Evolutionary conservation across 192 early-diverging fungal species (phyloP).

Genomic region (Backusella parvicylindrica): DNA sequence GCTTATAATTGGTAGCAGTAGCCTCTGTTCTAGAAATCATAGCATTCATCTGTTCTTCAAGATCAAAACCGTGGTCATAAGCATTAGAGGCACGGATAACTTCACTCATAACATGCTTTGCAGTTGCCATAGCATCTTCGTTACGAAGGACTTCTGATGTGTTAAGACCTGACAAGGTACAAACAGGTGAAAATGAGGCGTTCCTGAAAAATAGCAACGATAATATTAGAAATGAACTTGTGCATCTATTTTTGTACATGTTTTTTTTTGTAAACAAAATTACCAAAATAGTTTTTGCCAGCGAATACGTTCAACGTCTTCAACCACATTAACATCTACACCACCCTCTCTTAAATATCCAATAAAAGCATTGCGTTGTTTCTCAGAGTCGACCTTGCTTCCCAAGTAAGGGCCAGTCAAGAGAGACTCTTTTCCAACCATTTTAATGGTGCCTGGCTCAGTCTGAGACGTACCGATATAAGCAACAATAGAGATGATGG

Average conservation of each 20-base stretch:
- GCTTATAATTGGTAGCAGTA: conserved; percentile 41
- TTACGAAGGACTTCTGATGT: conserved; percentile 52
- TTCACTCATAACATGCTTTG: conserved; percentile 49
- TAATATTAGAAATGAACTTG: background rate
- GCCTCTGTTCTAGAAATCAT: conserved; percentile 35
- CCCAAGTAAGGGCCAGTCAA: conserved; percentile 36
- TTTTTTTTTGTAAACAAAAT: conserved; percentile 9
- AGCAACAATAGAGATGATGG: conserved; percentile 56
- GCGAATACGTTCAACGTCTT: conserved; percentile 58
- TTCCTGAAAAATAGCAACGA: too few species aligned
- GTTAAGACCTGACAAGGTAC: conserved; percentile 55
- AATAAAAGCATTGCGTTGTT: conserved; percentile 34
- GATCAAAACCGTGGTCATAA: conserved; percentile 36
- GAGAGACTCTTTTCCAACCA: conserved; percentile 40
- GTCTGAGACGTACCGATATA: conserved; percentile 64
- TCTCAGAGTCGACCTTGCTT: conserved; percentile 29
- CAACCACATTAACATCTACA: conserved; percentile 32
- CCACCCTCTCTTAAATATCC: conserved; percentile 40
- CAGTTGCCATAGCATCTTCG: conserved; percentile 38
- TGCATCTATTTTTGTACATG: background rate
- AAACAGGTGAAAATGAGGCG: conserved; percentile 63
- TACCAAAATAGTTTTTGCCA: conserved; percentile 75
- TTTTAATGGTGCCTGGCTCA: conserved; percentile 46
- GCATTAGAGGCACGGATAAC: conserved; percentile 53
- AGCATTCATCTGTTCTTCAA: conserved; percentile 19